Conservation (phyloP, 2,329 filamentous ascomycete species). For the Paramyrothecium sp. region DNA sequence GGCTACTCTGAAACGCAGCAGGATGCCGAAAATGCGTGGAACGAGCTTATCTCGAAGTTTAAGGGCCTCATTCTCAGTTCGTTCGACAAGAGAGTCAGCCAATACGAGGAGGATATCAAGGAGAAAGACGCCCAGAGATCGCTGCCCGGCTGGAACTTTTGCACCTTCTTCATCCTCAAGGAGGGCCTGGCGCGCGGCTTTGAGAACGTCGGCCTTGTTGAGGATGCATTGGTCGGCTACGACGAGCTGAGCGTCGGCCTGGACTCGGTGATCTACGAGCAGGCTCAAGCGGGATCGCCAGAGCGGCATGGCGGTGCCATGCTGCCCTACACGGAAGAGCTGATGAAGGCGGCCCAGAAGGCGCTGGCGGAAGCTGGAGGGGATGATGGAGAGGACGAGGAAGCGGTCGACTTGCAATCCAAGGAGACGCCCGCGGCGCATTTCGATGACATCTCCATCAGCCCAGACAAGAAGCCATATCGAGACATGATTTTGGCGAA, state of each 20-base stretch:
- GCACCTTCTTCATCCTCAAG: slow-evolving; percentile 97
- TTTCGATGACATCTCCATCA: slow-evolving; percentile 59
- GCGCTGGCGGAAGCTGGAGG: slow-evolving; percentile 40
- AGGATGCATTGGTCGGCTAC: slow-evolving; percentile 92
- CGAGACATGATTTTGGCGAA: slow-evolving; percentile 90
- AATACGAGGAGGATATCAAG: slow-evolving; percentile 96
- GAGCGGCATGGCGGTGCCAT: slow-evolving; percentile 72
- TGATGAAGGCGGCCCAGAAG: slow-evolving; percentile 58
- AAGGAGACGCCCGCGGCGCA: slow-evolving; percentile 34
- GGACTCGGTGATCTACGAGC: slow-evolving; percentile 77
- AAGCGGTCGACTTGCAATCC: slow-evolving; percentile 51
- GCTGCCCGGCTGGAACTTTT: slow-evolving; percentile 97
- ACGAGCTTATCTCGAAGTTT: slow-evolving; percentile 80
- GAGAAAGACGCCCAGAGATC: slow-evolving; percentile 86
- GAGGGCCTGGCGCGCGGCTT: slow-evolving; percentile 92
- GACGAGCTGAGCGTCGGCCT: slow-evolving; percentile 89
- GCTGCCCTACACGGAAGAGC: slow-evolving; percentile 69
- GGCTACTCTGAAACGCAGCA: slow-evolving; percentile 69
- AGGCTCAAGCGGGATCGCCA: slow-evolving; percentile 56
- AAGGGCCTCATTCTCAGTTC: slow-evolving; percentile 84
- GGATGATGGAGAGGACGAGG: slow-evolving; percentile 31
- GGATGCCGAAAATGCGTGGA: slow-evolving; percentile 80
- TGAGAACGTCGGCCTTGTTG: slow-evolving; percentile 92
- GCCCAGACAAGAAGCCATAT: slow-evolving; percentile 73
- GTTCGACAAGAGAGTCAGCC: slow-evolving; percentile 85